Evolutionary conservation across 441 rosid genomes (phyloP).

Genomic region (Breynia disticha): DNA sequence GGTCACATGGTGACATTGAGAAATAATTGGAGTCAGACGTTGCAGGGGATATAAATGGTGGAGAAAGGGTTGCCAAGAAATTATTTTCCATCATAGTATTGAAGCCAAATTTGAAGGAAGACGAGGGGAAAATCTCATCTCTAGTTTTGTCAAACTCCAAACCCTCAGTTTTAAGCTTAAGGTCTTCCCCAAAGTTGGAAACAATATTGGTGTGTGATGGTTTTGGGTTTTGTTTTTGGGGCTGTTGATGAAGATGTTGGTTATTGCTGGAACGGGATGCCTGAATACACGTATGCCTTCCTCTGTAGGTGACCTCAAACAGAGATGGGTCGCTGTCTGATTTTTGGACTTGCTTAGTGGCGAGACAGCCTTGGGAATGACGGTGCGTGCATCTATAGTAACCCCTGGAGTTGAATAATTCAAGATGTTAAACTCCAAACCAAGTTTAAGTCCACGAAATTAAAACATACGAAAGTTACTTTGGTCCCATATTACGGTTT

Average conservation of each 20-base stretch:
- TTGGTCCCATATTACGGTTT: no score
- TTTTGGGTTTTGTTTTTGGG: constrained; percentile 14
- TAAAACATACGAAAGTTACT: no score
- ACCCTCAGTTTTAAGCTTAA: constrained; percentile 19
- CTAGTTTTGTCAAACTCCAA: constrained; percentile 10
- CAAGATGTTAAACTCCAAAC: background rate
- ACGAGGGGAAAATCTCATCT: constrained; percentile 21
- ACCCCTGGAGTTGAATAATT: constrained; percentile 33
- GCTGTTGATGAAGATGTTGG: no score
- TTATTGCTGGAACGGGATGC: no score
- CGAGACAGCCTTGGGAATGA: constrained; percentile 60
- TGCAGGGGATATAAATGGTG: constrained; percentile 22
- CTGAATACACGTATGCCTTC: constrained; percentile 75
- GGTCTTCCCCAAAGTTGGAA: constrained; percentile 19
- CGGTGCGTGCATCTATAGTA: constrained; percentile 78
- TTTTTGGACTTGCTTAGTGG: constrained; percentile 81
- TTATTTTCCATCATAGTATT: constrained; percentile 13
- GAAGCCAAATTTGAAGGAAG: constrained; percentile 28
- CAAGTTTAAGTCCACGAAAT: no score
- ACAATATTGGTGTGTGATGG: constrained; percentile 15
- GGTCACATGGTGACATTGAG: constrained; percentile 19
- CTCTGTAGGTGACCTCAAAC: constrained; percentile 58
- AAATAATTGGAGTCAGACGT: constrained; percentile 33
- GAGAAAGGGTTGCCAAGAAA: constrained; percentile 23
- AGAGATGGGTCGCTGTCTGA: constrained; percentile 44